Evolutionary conservation across 805 yeast genomes (phyloP).

Genomic region (Myxozyma vanderwaltii): DNA sequence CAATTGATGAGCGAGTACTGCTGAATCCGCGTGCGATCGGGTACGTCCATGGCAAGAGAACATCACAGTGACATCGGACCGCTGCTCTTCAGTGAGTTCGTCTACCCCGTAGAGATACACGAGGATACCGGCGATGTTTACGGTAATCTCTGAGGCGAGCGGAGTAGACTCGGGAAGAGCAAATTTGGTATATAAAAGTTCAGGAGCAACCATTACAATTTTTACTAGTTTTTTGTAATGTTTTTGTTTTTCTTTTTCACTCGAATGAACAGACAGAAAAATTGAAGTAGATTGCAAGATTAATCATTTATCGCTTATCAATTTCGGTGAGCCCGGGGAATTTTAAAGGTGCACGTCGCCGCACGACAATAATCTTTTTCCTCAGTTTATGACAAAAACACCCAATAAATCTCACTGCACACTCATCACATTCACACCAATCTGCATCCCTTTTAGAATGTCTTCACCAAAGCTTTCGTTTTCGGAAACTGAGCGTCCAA

Average conservation of each 20-base stretch:
- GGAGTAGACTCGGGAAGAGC: slow-evolving; percentile 29
- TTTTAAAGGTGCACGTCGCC: too few species aligned
- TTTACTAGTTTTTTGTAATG: background rate
- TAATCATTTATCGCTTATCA: too few species aligned
- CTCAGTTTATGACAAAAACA: too few species aligned
- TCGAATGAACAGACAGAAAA: too few species aligned
- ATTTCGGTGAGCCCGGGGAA: too few species aligned
- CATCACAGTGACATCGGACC: slow-evolving; percentile 44
- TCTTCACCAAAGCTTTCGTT: background rate
- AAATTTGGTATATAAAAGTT: slow-evolving; percentile 10
- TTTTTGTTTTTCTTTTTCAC: too few species aligned
- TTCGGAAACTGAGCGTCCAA: background rate
- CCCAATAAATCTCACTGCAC: too few species aligned
- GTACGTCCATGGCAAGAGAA: slow-evolving; percentile 54
- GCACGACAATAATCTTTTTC: too few species aligned
- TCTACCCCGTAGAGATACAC: slow-evolving; percentile 50
- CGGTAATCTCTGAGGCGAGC: slow-evolving; percentile 18
- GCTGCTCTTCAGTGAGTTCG: slow-evolving; percentile 36
- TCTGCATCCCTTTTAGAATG: background rate
- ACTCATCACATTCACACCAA: background rate
- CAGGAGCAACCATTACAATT: background rate
- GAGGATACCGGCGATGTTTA: slow-evolving; percentile 50
- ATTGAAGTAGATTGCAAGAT: too few species aligned
- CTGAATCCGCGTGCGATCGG: slow-evolving; percentile 46
- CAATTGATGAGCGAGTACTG: slow-evolving; percentile 47